Base-by-base conservation (phyloP, 768 basidiomycete genomes). In the Russula vinacea region DNA sequence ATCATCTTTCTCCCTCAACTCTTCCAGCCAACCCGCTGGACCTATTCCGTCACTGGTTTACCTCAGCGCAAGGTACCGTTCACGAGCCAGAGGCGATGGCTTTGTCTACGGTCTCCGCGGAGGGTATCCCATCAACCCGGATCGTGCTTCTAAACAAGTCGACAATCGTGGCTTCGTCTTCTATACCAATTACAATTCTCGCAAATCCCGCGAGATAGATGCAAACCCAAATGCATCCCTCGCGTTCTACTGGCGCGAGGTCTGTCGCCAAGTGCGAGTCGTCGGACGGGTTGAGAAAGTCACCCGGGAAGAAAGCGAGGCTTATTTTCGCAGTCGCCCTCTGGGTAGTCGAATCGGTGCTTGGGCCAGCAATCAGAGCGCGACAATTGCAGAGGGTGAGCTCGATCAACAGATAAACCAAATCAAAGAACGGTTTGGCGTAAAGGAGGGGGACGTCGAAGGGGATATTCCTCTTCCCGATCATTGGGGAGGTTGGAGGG, bases 401-500 rank as follows among this genome's bases (percentile, higher is more conserved):
- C 76, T 98, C 4, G 77, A 81, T 55, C 77, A 77, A 26, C 81
- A 87, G 45, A 76, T 94, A 17, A 76, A 86, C 63, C 78, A 79
- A 71, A 71, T 88, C 24, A 77, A 83, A 71, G 77, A 82, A 53
- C 80, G 79, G 40, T 93, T 92, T 71, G 79, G 78, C 19, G 77
- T 80, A 19, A 66, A 75, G 19, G 77, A 77, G 6, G 75, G 68
- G 9, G 76, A 75, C 40, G 73, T 73, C 33, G 78, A 80, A 1
- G 78, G 73, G 13, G 78, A 85, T 33, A 79, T 97, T 14, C 88
- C 90, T 0, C 78, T 88, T 53, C 96, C 96, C 3, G 87, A 91
- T 9, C 92, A 92, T 74, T 98, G 96, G 96, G 96, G 96, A 65
- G 96, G 96, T 5, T 97, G 93, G 90, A 81, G 96, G 69, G 81